These are phyloP conservation scores for Cladophialophora immunda DNA, from an alignment of 2,329 filamentous ascomycete species.

Conservation along the genomic window DNA sequence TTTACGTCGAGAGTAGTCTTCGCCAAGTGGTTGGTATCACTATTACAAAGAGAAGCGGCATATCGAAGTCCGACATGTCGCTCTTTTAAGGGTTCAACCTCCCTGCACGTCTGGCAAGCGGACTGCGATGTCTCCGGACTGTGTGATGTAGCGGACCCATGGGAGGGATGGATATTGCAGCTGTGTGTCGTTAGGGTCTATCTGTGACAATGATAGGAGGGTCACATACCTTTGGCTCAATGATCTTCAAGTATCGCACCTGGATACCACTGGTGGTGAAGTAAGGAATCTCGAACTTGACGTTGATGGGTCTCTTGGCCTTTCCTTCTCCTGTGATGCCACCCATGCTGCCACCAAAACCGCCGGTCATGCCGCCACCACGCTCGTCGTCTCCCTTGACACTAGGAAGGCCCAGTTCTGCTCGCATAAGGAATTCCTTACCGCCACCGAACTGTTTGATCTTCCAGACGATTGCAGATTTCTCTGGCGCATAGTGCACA, in stretches of 20 bases:
- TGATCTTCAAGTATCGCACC: slow-evolving; percentile 98
- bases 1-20: background rate
- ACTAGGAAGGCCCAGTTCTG: slow-evolving; percentile 90
- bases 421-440: slow-evolving; percentile 98
- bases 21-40: background rate
- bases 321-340: slow-evolving; percentile 81
- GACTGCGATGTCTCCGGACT: slow-evolving; percentile 95
- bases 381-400: slow-evolving; percentile 95
- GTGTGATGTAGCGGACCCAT: slow-evolving; percentile 98
- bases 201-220: slow-evolving; percentile 6
- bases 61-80: background rate
- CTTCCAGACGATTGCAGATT: slow-evolving; percentile 98
- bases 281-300: slow-evolving; percentile 99
- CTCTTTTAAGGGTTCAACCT: slow-evolving; percentile 18
- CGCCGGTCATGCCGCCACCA: slow-evolving; percentile 96
- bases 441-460: slow-evolving; percentile 99
- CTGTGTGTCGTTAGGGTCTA: slow-evolving; percentile 56
- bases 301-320: slow-evolving; percentile 94
- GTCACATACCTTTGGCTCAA: slow-evolving; percentile 88
- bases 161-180: slow-evolving; percentile 97
- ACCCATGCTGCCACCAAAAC: slow-evolving; percentile 96
- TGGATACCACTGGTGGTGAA: slow-evolving; percentile 99
- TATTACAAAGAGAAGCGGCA: background rate
- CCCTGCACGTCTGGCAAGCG: slow-evolving; percentile 84
- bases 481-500: slow-evolving; percentile 97